Evolutionary conservation across 768 basidiomycete genomes (phyloP).

Genomic region (Termitomyces sp.): DNA sequence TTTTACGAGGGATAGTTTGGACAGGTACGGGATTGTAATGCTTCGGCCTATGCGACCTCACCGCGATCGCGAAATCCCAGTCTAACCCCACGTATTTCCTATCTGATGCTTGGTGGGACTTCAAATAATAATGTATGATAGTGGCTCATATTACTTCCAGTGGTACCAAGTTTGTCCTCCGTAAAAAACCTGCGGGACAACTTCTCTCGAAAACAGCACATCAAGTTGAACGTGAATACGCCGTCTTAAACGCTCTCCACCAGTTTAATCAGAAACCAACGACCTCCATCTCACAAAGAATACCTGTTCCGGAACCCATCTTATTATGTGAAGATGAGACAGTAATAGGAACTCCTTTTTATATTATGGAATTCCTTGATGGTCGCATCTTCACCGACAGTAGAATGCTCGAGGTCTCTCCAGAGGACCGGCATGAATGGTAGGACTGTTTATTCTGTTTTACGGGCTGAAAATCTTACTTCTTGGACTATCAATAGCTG

Average conservation of each 20-base stretch:
- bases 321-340: conserved; percentile 72
- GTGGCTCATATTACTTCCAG: conserved; percentile 21
- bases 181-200: conserved; percentile 88
- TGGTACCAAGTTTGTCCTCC: conserved; percentile 68
- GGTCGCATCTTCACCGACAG: conserved; percentile 92
- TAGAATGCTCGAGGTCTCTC: conserved; percentile 63
- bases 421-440: conserved; percentile 66
- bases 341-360: conserved; percentile 87
- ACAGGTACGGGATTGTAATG: conserved; percentile 50
- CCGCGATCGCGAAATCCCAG: conserved; percentile 29
- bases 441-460: conserved; percentile 16
- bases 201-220: conserved; percentile 91
- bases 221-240: conserved; percentile 91
- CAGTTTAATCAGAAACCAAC: conserved; percentile 57
- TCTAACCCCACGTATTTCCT: conserved; percentile 97
- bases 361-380: conserved; percentile 94
- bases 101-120: conserved; percentile 61
- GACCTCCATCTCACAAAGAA: conserved; percentile 42
- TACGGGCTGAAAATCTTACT: not conserved
- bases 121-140: not conserved
- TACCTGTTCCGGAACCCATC: conserved; percentile 85
- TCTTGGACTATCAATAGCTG: conserved; percentile 47
- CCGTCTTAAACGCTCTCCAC: conserved; percentile 72
- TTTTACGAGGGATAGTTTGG: conserved; percentile 54
- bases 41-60: not conserved